A percentile compares a stretch with the other conserved stretches of the same genome.
These are phyloP conservation scores for Stenogyne calaminthoides DNA, from an alignment of 305 asterid species.

Conservation along the genomic window DNA sequence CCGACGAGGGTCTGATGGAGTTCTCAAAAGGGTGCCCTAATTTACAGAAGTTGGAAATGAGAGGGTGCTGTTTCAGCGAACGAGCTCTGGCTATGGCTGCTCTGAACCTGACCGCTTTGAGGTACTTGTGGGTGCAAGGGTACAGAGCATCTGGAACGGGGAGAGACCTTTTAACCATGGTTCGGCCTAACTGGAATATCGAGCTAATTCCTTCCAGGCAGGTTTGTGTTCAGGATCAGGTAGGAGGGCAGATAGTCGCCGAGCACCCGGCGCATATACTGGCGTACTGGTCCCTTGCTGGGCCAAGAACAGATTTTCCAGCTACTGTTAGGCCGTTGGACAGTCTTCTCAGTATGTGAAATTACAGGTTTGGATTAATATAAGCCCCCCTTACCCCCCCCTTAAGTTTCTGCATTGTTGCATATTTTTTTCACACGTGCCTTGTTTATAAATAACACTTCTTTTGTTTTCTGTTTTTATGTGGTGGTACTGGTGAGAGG, in stretches of 20 bases:
- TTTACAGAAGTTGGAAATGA: conserved; percentile 80
- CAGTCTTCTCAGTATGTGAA: conserved; percentile 14
- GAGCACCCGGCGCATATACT: conserved; percentile 92
- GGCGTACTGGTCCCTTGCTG: conserved; percentile 92
- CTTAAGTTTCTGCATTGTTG: neutral
- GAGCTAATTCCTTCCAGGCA: conserved; percentile 82
- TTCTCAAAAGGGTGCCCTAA: conserved; percentile 90
- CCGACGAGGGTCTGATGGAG: conserved; percentile 78
- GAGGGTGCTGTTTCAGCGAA: conserved; percentile 91
- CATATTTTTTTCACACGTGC: too few species aligned
- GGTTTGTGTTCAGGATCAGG: conserved; percentile 35
- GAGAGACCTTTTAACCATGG: conserved; percentile 61
- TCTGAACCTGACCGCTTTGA: conserved; percentile 52
- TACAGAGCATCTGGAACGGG: conserved; percentile 55
- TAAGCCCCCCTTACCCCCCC: neutral
- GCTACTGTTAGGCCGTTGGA: conserved; percentile 55
- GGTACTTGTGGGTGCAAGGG: conserved; percentile 97
- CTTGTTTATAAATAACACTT: conserved; percentile 13
- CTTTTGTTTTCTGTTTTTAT: neutral
- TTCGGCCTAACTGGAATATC: conserved; percentile 82
- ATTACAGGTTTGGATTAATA: conserved; percentile 5
- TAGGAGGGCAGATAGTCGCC: conserved; percentile 31
- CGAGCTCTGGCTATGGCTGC: conserved; percentile 76
- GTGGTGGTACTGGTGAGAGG: conserved; percentile 10
- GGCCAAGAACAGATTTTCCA: conserved; percentile 81